phyloP scores from a whole-genome alignment of 345 rosid species.

The Populus davidiana region DNA sequence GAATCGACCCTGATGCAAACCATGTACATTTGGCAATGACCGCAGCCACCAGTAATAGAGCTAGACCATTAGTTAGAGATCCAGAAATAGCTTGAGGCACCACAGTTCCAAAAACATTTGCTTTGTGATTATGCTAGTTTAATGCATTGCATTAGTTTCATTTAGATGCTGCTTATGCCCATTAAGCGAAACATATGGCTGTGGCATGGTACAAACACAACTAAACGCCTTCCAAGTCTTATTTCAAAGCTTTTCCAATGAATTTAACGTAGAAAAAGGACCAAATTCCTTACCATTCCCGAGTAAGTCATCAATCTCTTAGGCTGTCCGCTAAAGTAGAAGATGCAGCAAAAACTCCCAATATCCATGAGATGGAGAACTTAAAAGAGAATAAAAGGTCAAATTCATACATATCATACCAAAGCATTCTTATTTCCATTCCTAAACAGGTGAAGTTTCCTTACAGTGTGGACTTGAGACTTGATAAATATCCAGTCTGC shows the following conservation, averaged over 20 bases:
- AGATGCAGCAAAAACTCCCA: slow-evolving; percentile 3
- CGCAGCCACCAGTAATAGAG: neutral
- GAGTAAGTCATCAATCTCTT: slow-evolving; percentile 9
- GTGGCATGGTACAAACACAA: slow-evolving; percentile 5
- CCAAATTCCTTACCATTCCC: slow-evolving; percentile 17
- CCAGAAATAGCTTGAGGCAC: neutral
- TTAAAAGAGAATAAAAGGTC: slow-evolving; percentile 26
- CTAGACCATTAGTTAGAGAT: neutral
- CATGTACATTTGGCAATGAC: neutral
- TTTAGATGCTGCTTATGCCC: slow-evolving; percentile 1
- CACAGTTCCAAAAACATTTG: neutral
- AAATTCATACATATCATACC: slow-evolving; percentile 40
- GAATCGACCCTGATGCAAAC: neutral
- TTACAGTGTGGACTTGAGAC: slow-evolving; percentile 35
- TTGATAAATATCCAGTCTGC: slow-evolving; percentile 25
- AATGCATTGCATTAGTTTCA: neutral
- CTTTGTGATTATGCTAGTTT: neutral
- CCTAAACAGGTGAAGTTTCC: slow-evolving; percentile 34
- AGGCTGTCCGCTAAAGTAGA: neutral
- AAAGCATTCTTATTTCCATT: slow-evolving; percentile 35
- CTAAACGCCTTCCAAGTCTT: slow-evolving; percentile 4
- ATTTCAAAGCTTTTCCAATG: slow-evolving; percentile 1
- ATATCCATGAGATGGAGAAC: slow-evolving; percentile 11
- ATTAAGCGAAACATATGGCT: neutral
- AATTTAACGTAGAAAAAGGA: neutral